Evolutionary conservation across 176 grass and related monocot species (phyloP), one percentile per base, ranked within the genome.

Genomic region (Oryza glumipatula): DNA sequence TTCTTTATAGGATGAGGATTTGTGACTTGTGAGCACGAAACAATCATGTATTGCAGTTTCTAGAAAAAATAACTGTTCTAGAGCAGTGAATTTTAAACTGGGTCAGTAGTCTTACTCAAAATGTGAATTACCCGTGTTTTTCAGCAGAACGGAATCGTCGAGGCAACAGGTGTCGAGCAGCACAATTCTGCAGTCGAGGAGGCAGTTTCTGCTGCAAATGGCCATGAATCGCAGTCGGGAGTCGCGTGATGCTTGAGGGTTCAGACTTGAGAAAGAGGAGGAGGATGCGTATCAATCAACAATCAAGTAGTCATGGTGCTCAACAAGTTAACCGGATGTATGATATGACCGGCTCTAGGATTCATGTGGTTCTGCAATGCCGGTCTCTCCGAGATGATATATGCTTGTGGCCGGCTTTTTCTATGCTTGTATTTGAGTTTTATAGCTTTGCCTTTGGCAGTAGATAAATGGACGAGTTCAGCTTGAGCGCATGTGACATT

Each of bases 141-240:
- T 28, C 82, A 76, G 82, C 82, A 76, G 44, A 84, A 76, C 19
- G 72, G 72, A 84, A 38, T 16, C 44, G 12, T 28, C 0, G 61
- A 16, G 39, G 72, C 72, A 51, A 26, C 82, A 38, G 74, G 21
- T 14, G 30, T 4, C 0, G 82, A 39, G 43, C 82, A 76, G 30
- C 72, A 76, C 54, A 67, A 75, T 76, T 63, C 16, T 4, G 45
- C 26, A 63, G 19, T 22, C 21, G 58, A 61, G 21, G 21, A 71
- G 68, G 38, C 66, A 39, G 67, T 19, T 41, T 47, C 72, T 67
- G 44, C 64, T 41, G 72, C 61, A 6, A 76, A 84, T 75, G 72
- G 82, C 30, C 82, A 84, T 26, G 81, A 84, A 8, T 76, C 61
- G 65, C 67, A 67, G 72, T 48, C 61, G 5, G 66, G 43, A 35